These are phyloP conservation scores for Margaritispora aquatica DNA, from an alignment of 495 filamentous ascomycete genomes.

Conservation along the genomic window DNA sequence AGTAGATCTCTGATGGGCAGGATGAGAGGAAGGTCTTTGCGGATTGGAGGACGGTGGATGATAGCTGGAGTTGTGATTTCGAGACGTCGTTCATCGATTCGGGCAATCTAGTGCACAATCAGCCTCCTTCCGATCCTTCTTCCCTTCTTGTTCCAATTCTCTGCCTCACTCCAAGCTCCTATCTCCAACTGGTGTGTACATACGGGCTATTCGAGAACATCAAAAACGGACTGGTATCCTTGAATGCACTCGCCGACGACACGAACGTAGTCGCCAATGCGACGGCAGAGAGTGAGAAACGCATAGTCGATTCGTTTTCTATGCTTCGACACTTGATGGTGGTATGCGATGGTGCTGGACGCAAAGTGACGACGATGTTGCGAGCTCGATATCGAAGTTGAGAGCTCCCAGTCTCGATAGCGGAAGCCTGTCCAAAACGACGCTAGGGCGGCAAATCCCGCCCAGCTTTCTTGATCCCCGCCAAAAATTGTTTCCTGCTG, in stretches of 20 bases:
- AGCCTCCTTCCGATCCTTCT: not conserved
- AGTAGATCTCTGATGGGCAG: conserved; percentile 74
- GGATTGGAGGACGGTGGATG: conserved; percentile 30
- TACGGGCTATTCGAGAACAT: conserved; percentile 77
- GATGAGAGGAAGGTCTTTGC: conserved; percentile 43
- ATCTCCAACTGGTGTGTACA: conserved; percentile 28
- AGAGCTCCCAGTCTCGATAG: conserved; percentile 1
- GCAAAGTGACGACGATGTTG: conserved; percentile 1
- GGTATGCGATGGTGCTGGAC: not conserved
- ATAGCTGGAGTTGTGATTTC: conserved; percentile 38
- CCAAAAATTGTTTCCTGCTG: conserved; percentile 1
- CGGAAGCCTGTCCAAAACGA: not conserved
- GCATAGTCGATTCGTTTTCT: conserved; percentile 43
- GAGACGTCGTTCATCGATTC: not conserved
- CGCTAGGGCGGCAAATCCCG: not conserved
- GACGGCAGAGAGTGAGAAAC: conserved; percentile 51
- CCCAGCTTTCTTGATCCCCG: not conserved
- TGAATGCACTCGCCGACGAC: conserved; percentile 58
- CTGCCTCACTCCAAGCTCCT: not conserved
- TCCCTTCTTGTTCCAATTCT: not conserved
- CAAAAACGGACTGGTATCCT: conserved; percentile 81
- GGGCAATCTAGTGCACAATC: conserved; percentile 1
- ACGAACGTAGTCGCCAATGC: conserved; percentile 55
- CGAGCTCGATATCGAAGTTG: not conserved
- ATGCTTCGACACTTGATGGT: not conserved